phyloP scores from a whole-genome alignment of 495 filamentous ascomycete species.

The Aspergillus indologenus region DNA sequence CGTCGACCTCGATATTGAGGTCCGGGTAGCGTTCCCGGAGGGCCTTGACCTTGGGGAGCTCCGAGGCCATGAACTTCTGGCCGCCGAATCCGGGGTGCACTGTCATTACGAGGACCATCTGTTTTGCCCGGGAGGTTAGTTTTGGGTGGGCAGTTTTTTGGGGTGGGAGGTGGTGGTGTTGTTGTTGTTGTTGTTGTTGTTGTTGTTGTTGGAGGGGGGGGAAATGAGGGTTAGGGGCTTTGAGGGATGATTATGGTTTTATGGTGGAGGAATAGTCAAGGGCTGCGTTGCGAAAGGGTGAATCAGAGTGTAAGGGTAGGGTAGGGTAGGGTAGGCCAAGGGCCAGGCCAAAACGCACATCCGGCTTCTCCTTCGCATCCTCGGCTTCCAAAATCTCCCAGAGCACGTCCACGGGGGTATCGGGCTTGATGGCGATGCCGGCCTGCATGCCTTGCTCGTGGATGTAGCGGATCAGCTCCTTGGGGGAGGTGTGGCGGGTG shows the following conservation, averaged over 20 bases:
- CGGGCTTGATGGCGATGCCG: conserved; percentile 93
- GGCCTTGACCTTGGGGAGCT: conserved; percentile 87
- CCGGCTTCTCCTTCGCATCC: conserved; percentile 72
- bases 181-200: no score
- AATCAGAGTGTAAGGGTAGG: no score
- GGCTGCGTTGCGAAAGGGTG: no score
- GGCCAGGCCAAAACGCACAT: conserved; percentile 59
- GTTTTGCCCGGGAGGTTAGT: conserved; percentile 5
- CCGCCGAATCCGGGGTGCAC: conserved; percentile 97
- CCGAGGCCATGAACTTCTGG: conserved; percentile 95
- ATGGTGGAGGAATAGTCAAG: conserved; percentile 1
- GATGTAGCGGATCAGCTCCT: conserved; percentile 83
- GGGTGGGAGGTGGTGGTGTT: not conserved
- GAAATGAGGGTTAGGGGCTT: conserved; percentile 1
- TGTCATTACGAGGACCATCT: conserved; percentile 99
- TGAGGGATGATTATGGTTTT: not conserved
- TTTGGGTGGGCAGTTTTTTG: conserved; percentile 4
- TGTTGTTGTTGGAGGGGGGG: no score
- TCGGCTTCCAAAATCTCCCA: conserved; percentile 79
- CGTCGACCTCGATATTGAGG: conserved; percentile 96
- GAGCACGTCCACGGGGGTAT: conserved; percentile 82
- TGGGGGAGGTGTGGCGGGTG: conserved; percentile 68
- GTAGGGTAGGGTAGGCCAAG: no score
- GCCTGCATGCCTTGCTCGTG: conserved; percentile 86
- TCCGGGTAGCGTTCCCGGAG: conserved; percentile 82